phyloP scores from a whole-genome alignment of 495 filamentous ascomycete genomes.

The Aspergillus mulundensis region DNA sequence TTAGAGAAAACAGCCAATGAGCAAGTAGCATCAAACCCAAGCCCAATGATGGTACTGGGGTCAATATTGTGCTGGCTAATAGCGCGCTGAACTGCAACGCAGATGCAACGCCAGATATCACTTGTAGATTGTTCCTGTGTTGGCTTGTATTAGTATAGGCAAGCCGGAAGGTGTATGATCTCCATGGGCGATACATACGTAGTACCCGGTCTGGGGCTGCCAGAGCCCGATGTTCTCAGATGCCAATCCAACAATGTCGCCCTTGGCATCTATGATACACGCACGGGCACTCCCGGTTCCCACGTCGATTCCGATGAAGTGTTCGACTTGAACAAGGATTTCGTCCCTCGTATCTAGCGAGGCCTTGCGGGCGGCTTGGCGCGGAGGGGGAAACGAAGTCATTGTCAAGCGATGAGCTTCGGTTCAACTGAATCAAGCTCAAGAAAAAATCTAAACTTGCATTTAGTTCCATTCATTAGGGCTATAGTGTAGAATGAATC shows the following conservation, averaged over 20 bases:
- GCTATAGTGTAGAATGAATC: too few relatives aligned
- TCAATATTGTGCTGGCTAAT: slow-evolving; percentile 75
- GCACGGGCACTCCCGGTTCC: slow-evolving; percentile 93
- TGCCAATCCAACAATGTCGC: slow-evolving; percentile 88
- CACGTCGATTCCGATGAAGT: slow-evolving; percentile 92
- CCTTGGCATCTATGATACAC: slow-evolving; percentile 85
- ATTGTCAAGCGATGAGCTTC: neutral
- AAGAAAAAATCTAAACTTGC: neutral
- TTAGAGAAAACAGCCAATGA: slow-evolving; percentile 85
- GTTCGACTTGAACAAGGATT: slow-evolving; percentile 49
- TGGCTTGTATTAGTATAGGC: neutral
- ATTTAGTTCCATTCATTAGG: neutral
- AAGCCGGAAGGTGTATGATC: too few relatives aligned
- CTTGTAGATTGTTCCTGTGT: slow-evolving; percentile 94
- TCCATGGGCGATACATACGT: slow-evolving; percentile 49
- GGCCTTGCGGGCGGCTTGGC: slow-evolving; percentile 47
- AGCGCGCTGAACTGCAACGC: slow-evolving; percentile 71
- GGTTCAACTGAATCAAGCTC: neutral
- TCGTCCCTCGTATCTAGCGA: slow-evolving; percentile 55
- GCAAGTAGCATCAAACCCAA: slow-evolving; percentile 97
- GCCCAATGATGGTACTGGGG: slow-evolving; percentile 67
- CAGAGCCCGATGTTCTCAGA: slow-evolving; percentile 89
- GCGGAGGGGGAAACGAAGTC: slow-evolving; percentile 28
- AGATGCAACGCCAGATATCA: slow-evolving; percentile 93
- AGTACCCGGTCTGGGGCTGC: slow-evolving; percentile 88